Conservation (phyloP, 441 rosid species). For the Omphalea diandra region DNA sequence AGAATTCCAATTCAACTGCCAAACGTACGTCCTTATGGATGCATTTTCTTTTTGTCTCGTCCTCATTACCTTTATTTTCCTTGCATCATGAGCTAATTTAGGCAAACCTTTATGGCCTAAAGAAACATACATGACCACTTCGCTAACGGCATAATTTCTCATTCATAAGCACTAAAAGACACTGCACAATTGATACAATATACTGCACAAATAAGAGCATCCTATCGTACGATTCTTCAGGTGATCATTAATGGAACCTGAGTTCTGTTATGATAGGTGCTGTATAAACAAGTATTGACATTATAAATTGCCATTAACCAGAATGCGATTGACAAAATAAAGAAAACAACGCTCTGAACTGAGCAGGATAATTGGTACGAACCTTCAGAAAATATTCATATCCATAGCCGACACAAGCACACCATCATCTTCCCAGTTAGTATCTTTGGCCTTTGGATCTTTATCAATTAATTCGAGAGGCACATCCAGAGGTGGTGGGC, state of each 20-base stretch:
- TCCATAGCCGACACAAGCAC: slow-evolving; percentile 62
- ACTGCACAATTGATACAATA: background rate
- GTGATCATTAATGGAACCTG: background rate
- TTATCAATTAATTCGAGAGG: slow-evolving; percentile 55
- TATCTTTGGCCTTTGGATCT: slow-evolving; percentile 60
- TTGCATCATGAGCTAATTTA: slow-evolving; percentile 1
- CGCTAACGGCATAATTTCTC: slow-evolving; percentile 5
- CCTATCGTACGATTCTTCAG: background rate
- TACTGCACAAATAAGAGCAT: background rate
- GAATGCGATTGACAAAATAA: too few relatives aligned
- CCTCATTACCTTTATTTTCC: background rate
- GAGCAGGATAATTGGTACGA: background rate
- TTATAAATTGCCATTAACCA: too few relatives aligned
- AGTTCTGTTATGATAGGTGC: too few relatives aligned
- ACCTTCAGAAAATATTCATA: slow-evolving; percentile 63
- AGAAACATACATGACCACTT: background rate
- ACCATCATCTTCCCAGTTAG: slow-evolving; percentile 89
- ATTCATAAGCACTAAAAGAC: background rate
- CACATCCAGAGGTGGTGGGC: slow-evolving; percentile 68
- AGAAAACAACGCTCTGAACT: too few relatives aligned
- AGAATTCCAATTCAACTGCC: background rate
- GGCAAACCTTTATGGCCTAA: background rate
- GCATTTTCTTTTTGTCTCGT: too few relatives aligned
- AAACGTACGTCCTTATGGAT: background rate
- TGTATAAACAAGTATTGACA: too few relatives aligned